Percentiles rank a stretch among this genome's conserved stretches.
phyloP scores from a whole-genome alignment of 2,329 filamentous ascomycete species.

The Curvularia spicifera region DNA sequence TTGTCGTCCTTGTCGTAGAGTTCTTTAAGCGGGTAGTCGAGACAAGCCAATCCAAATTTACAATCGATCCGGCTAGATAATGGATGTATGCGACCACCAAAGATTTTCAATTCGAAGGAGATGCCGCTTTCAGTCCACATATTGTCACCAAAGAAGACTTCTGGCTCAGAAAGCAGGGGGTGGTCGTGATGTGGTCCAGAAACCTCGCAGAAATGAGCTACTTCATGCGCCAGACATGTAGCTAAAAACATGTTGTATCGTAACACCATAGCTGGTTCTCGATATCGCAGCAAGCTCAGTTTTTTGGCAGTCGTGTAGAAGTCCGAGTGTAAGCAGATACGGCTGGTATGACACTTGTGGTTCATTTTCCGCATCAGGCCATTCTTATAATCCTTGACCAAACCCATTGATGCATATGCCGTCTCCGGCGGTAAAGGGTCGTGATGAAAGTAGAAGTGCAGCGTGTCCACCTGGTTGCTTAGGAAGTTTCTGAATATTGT shows the following conservation, averaged over 20 bases:
- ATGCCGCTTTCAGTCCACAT: slow-evolving; percentile 51
- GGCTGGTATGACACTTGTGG: slow-evolving; percentile 46
- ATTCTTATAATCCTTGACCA: slow-evolving; percentile 49
- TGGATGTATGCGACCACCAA: slow-evolving; percentile 49
- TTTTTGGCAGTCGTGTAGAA: slow-evolving; percentile 52
- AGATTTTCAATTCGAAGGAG: slow-evolving; percentile 49
- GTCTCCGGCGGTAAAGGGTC: slow-evolving; percentile 46
- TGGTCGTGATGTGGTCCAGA: slow-evolving; percentile 48
- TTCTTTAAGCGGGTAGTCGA: slow-evolving; percentile 46
- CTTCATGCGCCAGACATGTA: slow-evolving; percentile 48
- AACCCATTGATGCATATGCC: slow-evolving; percentile 48
- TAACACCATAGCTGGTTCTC: slow-evolving; percentile 50
- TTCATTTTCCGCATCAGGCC: slow-evolving; percentile 45
- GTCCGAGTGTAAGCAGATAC: slow-evolving; percentile 50
- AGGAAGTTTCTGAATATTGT: slow-evolving; percentile 40
- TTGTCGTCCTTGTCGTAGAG: slow-evolving; percentile 49
- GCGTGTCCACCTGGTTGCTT: slow-evolving; percentile 41
- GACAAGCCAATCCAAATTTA: slow-evolving; percentile 46
- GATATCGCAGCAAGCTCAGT: slow-evolving; percentile 45
- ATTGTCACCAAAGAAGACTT: slow-evolving; percentile 50
- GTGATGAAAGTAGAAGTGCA: slow-evolving; percentile 51
- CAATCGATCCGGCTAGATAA: slow-evolving; percentile 50
- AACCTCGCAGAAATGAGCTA: slow-evolving; percentile 51
- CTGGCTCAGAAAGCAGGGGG: slow-evolving; percentile 43
- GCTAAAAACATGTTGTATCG: slow-evolving; percentile 51